A percentile compares a stretch with the other conserved stretches of the same genome.
phyloP scores from a whole-genome alignment of 345 rosid species.

The Boechera divaricarpa region DNA sequence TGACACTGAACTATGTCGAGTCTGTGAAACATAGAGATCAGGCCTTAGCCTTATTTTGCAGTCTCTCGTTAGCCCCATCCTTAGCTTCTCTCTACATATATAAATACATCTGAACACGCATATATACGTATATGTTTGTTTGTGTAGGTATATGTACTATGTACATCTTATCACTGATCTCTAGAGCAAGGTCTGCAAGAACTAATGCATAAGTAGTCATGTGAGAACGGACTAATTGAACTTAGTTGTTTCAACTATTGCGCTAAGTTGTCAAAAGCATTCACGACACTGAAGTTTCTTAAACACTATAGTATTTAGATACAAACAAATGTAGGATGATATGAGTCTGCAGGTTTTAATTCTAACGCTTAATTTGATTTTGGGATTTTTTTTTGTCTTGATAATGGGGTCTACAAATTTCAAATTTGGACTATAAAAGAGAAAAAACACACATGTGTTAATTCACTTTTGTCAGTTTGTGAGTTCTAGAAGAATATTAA shows the following conservation, averaged over 20 bases:
- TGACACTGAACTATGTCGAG: constrained; percentile 48
- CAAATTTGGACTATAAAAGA: constrained; percentile 14
- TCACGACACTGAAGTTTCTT: not conserved
- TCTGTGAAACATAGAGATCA: constrained; percentile 47
- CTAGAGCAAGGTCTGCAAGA: constrained; percentile 24
- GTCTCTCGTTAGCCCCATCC: constrained; percentile 33
- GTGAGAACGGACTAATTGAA: not conserved
- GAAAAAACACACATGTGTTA: not conserved
- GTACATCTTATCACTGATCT: constrained; percentile 17
- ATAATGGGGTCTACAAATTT: not conserved
- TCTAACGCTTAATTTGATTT: not conserved
- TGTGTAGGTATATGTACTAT: not conserved
- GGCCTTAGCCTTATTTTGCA: constrained; percentile 37
- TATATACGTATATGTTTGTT: not conserved
- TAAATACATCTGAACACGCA: constrained; percentile 10
- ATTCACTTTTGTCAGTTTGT: constrained; percentile 9
- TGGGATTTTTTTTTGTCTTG: not conserved
- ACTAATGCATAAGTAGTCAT: constrained; percentile 18
- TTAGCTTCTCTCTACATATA: constrained; percentile 20
- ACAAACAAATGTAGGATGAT: not conserved
- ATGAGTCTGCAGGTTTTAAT: not conserved
- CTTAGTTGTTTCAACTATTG: not conserved
- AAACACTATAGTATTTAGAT: not conserved
- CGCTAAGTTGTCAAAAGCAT: not conserved
- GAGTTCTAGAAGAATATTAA: constrained; percentile 17